Evolutionary conservation across 805 yeast species (phyloP), one percentile per base, ranked within the genome.

Genomic region (Pachysolen tannophilus): DNA sequence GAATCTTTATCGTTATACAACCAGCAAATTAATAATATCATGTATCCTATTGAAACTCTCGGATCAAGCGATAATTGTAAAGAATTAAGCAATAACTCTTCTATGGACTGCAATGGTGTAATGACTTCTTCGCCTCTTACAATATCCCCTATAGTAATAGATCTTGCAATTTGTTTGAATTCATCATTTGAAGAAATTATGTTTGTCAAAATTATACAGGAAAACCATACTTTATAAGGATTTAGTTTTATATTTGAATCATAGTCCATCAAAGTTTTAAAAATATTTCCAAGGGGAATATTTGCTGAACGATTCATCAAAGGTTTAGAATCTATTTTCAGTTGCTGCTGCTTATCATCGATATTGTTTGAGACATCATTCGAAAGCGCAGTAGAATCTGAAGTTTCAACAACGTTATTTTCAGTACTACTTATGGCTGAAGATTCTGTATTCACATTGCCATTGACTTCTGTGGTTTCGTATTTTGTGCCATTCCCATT

Each of bases 191-290:
- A 80, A 36, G 72, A 73, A 41, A 87, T 69, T 2, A 87, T 52
- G 36, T 71, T 72, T 28, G 82, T 63, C 16, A 90, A 52, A 4
- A 85, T 61, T 4, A 77, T 69, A 2, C 82, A 63, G 0, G 95
- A 75, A 57, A 90, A 88, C 92, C 95, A 92, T 1, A 76, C 58
- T 47, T 78, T 75, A 52, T 87, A 92, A 0, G 99, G 97, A 45
- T 92, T 90, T 23, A 88, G 57, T 35, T 78, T 73, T 32, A 68
- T 53, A 15, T 76, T 81, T 3, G 78, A 73, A 43, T 88, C 90
- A 47, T 82, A 85, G 43, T 82, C 90, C 44, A 86, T 68, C 6
- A 92, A 55, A 0, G 82, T 71, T 18, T 75, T 62, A 38, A 92
- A 77, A 1, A 92, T 57, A 51, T 86, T 87, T 3, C 74, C 79